A percentile compares a stretch with the other conserved stretches of the same genome.
These are phyloP conservation scores for Globisporangium recalcitrans DNA, from an alignment of 352 stramenopile species.

Conservation along the genomic window DNA sequence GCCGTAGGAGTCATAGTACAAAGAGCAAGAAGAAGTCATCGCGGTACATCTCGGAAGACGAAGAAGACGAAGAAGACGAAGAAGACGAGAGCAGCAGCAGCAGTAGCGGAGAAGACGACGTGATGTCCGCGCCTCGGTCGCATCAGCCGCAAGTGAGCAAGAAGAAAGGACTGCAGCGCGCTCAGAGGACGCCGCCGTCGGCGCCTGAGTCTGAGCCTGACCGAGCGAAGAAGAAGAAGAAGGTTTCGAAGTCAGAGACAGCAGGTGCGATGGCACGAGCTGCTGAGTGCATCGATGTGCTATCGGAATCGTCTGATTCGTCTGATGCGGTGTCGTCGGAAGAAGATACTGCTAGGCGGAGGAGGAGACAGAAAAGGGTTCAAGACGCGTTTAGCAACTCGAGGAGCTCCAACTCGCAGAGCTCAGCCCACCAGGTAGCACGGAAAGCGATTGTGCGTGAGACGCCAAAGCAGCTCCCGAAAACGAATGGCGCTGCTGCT, in stretches of 20 bases:
- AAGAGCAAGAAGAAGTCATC: neutral
- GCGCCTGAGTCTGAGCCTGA: neutral
- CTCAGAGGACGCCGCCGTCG: neutral
- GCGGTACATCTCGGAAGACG: constrained; percentile 3
- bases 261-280: neutral
- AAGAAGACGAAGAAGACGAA: neutral
- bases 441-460: neutral
- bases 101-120: neutral
- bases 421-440: neutral
- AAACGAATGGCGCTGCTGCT: neutral
- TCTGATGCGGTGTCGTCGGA: neutral
- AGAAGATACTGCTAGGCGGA: neutral
- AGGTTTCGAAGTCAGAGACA: neutral
- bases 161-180: neutral
- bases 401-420: neutral
- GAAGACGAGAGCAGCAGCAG: neutral
- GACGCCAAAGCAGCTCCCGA: neutral
- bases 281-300: constrained; percentile 6
- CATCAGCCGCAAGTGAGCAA: neutral
- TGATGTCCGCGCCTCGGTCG: neutral
- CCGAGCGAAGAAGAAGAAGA: neutral
- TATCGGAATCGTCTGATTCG: constrained; percentile 11
- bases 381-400: neutral
- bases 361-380: constrained; percentile 5
- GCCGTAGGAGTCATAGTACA: neutral